A percentile compares a stretch with the other conserved stretches of the same genome.
Conservation (phyloP, 306 rosid species). For the Ammopiptanthus mongolicus region DNA sequence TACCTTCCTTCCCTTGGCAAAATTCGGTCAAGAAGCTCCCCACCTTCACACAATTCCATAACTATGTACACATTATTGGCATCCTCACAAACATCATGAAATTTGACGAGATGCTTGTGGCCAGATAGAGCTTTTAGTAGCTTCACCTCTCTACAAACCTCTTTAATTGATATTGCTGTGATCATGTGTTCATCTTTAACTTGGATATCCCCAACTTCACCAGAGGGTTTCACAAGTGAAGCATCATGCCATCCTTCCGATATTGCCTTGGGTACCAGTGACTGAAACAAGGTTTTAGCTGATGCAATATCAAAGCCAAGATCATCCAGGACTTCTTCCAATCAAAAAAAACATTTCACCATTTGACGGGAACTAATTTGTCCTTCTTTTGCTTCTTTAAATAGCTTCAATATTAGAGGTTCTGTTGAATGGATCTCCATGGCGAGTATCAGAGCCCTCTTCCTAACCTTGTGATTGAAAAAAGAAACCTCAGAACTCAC, state of each 20-base stretch:
- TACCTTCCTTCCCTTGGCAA: too few relatives aligned
- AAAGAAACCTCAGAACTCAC: constrained; percentile 91
- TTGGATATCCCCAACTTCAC: constrained; percentile 52
- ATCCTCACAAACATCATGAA: too few relatives aligned
- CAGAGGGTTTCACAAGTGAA: constrained; percentile 51
- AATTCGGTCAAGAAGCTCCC: too few relatives aligned
- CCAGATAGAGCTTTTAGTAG: too few relatives aligned
- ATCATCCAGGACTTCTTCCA: constrained; percentile 92
- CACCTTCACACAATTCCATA: too few relatives aligned
- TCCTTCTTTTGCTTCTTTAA: constrained; percentile 95
- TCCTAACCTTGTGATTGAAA: constrained; percentile 98
- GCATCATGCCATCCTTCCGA: constrained; percentile 95
- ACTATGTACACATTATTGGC: too few relatives aligned
- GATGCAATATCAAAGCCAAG: constrained; percentile 95
- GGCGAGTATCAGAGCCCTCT: constrained; percentile 81
- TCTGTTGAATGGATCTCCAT: constrained; percentile 80
- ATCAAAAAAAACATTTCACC: constrained; percentile 89
- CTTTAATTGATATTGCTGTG: too few relatives aligned
- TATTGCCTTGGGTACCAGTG: constrained; percentile 71
- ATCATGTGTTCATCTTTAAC: constrained; percentile 65
- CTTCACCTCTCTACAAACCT: too few relatives aligned
- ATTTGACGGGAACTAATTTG: constrained; percentile 93
- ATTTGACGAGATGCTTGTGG: too few relatives aligned
- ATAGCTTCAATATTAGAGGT: constrained; percentile 55
- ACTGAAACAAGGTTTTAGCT: constrained; percentile 59